Conservation (phyloP, 2,329 filamentous ascomycete genomes). For the Beauveria caledonica region DNA sequence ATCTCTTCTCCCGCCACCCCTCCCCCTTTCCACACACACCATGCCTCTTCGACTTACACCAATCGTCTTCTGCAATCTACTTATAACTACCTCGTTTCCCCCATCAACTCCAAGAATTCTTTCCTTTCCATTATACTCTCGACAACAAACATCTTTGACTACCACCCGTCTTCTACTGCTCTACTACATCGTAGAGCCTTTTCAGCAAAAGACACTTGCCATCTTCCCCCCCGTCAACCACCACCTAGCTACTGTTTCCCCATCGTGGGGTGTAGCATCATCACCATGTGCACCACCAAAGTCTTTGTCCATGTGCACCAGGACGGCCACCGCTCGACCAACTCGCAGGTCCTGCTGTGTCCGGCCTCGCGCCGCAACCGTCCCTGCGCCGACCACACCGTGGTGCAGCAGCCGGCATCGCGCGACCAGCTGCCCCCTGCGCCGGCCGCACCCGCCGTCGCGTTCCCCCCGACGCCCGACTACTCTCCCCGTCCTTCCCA, state of each 20-base stretch:
- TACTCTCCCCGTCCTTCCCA: constrained; percentile 24
- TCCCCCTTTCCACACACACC: no score
- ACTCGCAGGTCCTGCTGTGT: constrained; percentile 31
- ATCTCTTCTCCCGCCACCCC: no score
- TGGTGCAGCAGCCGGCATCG: constrained; percentile 31
- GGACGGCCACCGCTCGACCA: constrained; percentile 31
- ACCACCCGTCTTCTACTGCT: not conserved
- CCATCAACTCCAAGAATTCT: not conserved
- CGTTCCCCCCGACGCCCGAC: constrained; percentile 34
- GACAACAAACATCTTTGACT: not conserved
- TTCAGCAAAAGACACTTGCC: not conserved
- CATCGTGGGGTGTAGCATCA: constrained; percentile 13
- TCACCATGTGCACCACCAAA: constrained; percentile 44
- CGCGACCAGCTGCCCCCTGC: not conserved
- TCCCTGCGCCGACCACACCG: constrained; percentile 33
- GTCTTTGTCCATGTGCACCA: constrained; percentile 39
- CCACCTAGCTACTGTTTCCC: not conserved
- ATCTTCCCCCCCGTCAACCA: not conserved
- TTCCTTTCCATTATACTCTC: not conserved
- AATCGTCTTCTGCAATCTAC: no score
- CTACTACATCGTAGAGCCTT: constrained; percentile 1
- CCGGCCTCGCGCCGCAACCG: constrained; percentile 29
- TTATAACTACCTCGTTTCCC: no score
- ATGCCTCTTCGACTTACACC: no score
- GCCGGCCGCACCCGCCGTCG: constrained; percentile 16